Base-by-base conservation (phyloP, 768 basidiomycete genomes). In the Gloeostereum incarnatum region DNA sequence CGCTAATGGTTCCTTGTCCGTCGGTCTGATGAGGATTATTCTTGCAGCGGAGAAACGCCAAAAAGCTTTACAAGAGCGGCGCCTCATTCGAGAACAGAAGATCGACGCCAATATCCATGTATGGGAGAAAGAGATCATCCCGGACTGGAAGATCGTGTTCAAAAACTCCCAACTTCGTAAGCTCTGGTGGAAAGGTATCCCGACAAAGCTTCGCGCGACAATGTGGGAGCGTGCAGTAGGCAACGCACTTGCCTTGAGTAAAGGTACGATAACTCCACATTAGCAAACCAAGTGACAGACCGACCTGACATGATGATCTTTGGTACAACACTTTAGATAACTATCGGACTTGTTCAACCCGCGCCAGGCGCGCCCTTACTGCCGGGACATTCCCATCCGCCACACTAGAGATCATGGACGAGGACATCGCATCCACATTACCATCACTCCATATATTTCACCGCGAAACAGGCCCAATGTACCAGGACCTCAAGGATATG, bases 151-250 rank as follows among this genome's bases (percentile, higher is more conserved):
- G 35, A 68, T 73, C 17, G 83, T 89, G 5, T 54, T 78, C 53
- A 75, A 70, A 47, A 77, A 85, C 44, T 65, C 80, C 0, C 57
- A 58, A 7, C 60, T 91, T 37, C 73, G 81, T 22, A 75, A 68
- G 51, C 51, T 92, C 6, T 94, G 90, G 91, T 90, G 89, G 89
- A 68, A 68, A 21, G 91, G 91, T 3, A 85, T 92, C 47, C 91
- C 91, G 2, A 72, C 82, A 0, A 84, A 86, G 51, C 57, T 89
- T 39, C 73, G 91, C 22, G 81, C 84, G 3, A 54, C 68, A 1
- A 71, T 93, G 66, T 94, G 91, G 91, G 77, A 85, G 54, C 69
- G 69, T 36, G 87, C 82, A n/a, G 75, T 83, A 11, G 91, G 91
- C 6, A 94, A 94, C 52, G 64, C 75, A 18, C 64, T 94, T 31